These are phyloP conservation scores for Chlamydomonas incerta DNA, from an alignment of 139 green algal genomes.

Conservation along the genomic window DNA sequence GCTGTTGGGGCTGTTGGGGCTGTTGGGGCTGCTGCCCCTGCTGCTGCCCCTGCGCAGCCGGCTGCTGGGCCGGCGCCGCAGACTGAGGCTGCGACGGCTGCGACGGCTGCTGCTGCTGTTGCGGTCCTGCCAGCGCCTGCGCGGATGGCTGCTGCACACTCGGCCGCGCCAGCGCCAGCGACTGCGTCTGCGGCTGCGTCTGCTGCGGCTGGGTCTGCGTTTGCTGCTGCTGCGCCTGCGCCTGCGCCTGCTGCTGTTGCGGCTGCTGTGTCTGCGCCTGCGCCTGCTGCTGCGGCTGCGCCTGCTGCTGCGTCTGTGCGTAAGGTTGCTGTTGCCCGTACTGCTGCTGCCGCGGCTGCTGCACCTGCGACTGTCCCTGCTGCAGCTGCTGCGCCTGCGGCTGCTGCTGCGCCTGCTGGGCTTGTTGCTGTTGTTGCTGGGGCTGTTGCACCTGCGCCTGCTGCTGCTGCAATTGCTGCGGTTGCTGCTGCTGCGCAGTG, in stretches of 20 bases:
- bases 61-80: background rate
- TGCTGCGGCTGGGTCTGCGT: constrained; percentile 28
- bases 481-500: background rate
- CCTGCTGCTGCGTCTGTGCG: background rate
- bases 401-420: background rate
- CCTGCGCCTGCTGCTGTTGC: background rate
- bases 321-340: background rate
- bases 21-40: background rate
- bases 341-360: background rate
- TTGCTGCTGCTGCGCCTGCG: background rate
- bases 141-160: no score
- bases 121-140: no score
- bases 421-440: background rate
- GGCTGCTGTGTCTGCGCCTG: background rate
- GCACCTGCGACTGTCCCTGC: background rate
- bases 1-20: background rate
- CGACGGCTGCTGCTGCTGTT: background rate
- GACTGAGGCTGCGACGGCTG: background rate
- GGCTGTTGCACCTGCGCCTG: background rate
- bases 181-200: background rate
- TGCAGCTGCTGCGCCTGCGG: background rate
- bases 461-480: background rate
- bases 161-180: background rate
- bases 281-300: background rate
- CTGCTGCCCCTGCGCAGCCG: no score